phyloP scores from a whole-genome alignment of 2,329 filamentous ascomycete genomes.

The Colletotrichum scovillei region DNA sequence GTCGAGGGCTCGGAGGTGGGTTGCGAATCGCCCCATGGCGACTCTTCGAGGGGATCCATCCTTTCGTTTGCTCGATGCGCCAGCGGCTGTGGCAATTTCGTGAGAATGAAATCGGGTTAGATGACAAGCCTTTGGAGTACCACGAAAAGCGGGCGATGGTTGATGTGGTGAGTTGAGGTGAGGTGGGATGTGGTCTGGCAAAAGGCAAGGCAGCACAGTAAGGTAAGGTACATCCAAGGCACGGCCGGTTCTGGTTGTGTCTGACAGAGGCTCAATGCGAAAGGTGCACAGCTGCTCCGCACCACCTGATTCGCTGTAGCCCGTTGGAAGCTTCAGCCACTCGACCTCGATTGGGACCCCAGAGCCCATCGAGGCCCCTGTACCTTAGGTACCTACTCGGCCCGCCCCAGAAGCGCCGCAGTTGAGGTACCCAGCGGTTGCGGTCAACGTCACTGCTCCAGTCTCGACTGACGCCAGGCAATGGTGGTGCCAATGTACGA shows the following conservation, averaged over 20 bases:
- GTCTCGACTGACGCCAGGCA: background rate
- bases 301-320: slow-evolving; percentile 26
- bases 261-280: slow-evolving; percentile 8
- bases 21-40: slow-evolving; percentile 63
- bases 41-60: slow-evolving; percentile 64
- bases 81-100: background rate
- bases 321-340: slow-evolving; percentile 27
- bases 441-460: background rate
- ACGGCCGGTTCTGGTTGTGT: slow-evolving; percentile 23
- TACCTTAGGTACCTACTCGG: background rate
- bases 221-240: background rate
- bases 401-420: background rate
- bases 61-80: slow-evolving; percentile 18
- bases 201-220: slow-evolving; percentile 9
- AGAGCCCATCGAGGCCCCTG: slow-evolving; percentile 16
- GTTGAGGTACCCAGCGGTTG: background rate
- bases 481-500: too few species aligned
- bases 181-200: slow-evolving; percentile 17
- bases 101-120: slow-evolving; percentile 3
- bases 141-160: background rate
- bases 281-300: slow-evolving; percentile 20
- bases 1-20: slow-evolving; percentile 47
- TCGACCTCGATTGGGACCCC: background rate
- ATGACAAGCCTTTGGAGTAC: background rate
- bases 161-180: background rate